Evolutionary conservation across 2,329 filamentous ascomycete genomes (phyloP).

Genomic region (Nemania abortiva): DNA sequence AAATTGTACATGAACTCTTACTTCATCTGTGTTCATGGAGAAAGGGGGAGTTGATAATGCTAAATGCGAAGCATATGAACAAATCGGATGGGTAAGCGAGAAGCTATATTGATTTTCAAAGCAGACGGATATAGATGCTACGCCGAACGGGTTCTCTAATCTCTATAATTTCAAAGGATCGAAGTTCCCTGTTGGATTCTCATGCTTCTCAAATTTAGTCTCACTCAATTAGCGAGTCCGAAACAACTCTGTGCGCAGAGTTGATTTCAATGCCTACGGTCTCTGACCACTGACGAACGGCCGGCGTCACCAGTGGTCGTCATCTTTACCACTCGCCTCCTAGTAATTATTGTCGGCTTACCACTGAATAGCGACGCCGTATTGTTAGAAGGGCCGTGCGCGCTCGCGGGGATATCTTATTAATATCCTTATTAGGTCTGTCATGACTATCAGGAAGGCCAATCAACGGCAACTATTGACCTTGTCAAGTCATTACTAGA

Average conservation of each 20-base stretch:
- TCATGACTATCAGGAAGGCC: constrained; percentile 40
- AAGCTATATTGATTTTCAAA: not conserved
- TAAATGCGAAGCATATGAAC: not conserved
- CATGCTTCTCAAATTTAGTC: not conserved
- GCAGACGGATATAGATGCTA: not conserved
- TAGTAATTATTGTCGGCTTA: not conserved
- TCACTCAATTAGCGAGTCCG: not conserved
- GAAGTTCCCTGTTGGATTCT: not conserved
- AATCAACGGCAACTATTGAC: constrained; percentile 41
- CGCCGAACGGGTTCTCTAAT: no score
- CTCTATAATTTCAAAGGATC: not conserved
- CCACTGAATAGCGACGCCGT: not conserved
- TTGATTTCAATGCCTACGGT: not conserved
- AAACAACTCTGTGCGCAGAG: not conserved
- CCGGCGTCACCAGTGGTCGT: not conserved
- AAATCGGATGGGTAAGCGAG: not conserved
- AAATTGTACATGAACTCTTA: not conserved
- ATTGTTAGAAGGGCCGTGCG: not conserved
- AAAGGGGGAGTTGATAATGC: not conserved
- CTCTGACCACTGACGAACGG: not conserved
- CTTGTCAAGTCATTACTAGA: constrained; percentile 26
- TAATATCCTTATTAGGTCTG: constrained; percentile 16
- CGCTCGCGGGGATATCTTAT: no score
- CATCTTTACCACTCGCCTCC: not conserved
- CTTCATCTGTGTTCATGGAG: not conserved